Percentiles rank a stretch among this genome's conserved stretches.
These are phyloP conservation scores for Gastrodia elata DNA, from an alignment of 106 monocot genomes.

Conservation along the genomic window DNA sequence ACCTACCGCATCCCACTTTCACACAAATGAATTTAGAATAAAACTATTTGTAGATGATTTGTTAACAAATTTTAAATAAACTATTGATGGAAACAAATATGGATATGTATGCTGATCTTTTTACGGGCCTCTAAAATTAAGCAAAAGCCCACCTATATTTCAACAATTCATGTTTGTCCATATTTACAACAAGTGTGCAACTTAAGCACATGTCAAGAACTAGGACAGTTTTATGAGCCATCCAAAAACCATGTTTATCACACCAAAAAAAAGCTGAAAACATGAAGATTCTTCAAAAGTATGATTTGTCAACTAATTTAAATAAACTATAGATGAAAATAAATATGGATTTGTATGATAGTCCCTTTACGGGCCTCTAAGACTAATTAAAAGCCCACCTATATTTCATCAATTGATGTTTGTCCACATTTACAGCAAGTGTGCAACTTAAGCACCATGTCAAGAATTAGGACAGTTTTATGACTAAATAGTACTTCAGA, in stretches of 20 bases:
- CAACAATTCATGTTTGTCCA: slow-evolving; percentile 2
- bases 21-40: no score
- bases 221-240: slow-evolving; percentile 3
- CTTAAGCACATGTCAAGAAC: not conserved
- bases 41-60: not conserved
- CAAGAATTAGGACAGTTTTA: slow-evolving; percentile 3
- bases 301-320: not conserved
- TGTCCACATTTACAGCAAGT: slow-evolving; percentile 1
- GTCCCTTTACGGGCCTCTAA: not conserved
- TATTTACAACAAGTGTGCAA: slow-evolving; percentile 2
- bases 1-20: no score
- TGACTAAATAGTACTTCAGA: not conserved
- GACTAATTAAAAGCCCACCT: not conserved
- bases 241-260: no score
- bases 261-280: no score
- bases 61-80: not conserved
- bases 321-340: not conserved
- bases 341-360: not conserved
- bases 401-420: slow-evolving; percentile 1
- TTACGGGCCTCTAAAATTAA: not conserved
- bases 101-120: not conserved
- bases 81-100: not conserved
- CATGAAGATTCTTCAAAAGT: no score
- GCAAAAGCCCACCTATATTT: slow-evolving; percentile 2
- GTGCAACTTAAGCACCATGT: not conserved